Conservation (phyloP, 176 grass and related monocot species). For the Oryza officinalis region DNA sequence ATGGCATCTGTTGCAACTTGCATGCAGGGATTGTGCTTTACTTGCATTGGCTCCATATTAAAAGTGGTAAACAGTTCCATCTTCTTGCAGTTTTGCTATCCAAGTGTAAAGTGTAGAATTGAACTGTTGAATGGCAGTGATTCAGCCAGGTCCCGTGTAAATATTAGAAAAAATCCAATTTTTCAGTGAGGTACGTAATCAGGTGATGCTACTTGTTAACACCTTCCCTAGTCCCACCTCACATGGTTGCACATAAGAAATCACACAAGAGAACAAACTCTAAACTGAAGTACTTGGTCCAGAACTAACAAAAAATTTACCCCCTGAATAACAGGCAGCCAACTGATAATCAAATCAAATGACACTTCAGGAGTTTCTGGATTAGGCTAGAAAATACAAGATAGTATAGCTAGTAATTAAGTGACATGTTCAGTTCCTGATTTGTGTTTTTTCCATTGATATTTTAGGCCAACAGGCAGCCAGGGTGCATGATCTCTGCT, state of each 20-base stretch:
- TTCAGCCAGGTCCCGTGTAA: slow-evolving; percentile 13
- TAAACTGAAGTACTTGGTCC: slow-evolving; percentile 28
- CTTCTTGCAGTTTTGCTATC: slow-evolving; percentile 28
- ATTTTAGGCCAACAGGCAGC: neutral
- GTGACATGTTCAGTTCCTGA: neutral
- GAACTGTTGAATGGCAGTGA: slow-evolving; percentile 8
- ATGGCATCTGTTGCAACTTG: slow-evolving; percentile 31
- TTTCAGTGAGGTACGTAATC: neutral
- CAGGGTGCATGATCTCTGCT: neutral
- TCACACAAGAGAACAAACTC: slow-evolving; percentile 22
- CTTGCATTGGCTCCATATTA: slow-evolving; percentile 21
- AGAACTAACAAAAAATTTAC: neutral
- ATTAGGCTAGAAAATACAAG: neutral
- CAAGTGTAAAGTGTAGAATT: neutral
- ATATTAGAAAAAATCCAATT: slow-evolving; percentile 4
- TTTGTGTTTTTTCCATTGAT: neutral
- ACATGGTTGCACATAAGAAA: neutral
- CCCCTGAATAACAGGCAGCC: neutral
- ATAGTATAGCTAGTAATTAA: neutral
- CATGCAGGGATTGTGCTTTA: neutral
- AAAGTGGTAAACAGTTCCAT: slow-evolving; percentile 10
- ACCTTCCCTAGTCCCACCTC: slow-evolving; percentile 23
- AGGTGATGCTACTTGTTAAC: neutral
- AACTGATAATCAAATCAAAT: neutral
- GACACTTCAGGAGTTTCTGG: neutral